Evolutionary conservation across 1,284 basidiomycete species (phyloP).

Genomic region (Inonotus hispidus): DNA sequence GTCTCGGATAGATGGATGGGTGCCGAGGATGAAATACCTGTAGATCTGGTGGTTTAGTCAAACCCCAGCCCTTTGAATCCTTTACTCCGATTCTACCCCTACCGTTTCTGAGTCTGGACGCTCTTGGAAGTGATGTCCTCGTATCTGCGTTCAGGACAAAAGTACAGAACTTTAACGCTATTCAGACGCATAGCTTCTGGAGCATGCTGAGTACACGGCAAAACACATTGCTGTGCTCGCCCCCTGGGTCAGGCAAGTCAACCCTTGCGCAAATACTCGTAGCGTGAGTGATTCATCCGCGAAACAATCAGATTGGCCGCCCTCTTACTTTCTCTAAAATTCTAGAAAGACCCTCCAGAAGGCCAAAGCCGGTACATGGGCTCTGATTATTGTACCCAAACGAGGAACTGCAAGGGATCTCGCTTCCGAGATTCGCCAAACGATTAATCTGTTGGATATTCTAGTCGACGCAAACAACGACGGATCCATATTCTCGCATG

Average conservation of each 20-base stretch:
- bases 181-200: constrained; percentile 93
- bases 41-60: constrained; percentile 67
- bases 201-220: constrained; percentile 64
- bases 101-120: constrained; percentile 67
- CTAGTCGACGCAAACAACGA: constrained; percentile 35
- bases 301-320: constrained; percentile 20
- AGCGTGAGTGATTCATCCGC: constrained; percentile 47
- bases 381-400: constrained; percentile 52
- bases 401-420: constrained; percentile 44
- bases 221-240: constrained; percentile 80
- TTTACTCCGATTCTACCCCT: constrained; percentile 74
- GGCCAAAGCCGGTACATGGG: constrained; percentile 39
- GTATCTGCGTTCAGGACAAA: constrained; percentile 42
- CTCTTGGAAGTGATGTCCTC: constrained; percentile 45
- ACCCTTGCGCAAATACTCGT: constrained; percentile 64
- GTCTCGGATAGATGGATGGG: constrained; percentile 95
- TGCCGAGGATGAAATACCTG: constrained; percentile 69
- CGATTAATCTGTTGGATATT: constrained; percentile 36
- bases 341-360: constrained; percentile 45
- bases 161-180: constrained; percentile 66
- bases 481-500: constrained; percentile 29
- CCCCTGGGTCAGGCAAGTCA: constrained; percentile 80
- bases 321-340: background rate
- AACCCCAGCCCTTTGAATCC: constrained; percentile 67
- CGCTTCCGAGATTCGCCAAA: constrained; percentile 42